Evolutionary conservation across 148 eudicot species (phyloP).

Genomic region (Salicornia ramosissima): DNA sequence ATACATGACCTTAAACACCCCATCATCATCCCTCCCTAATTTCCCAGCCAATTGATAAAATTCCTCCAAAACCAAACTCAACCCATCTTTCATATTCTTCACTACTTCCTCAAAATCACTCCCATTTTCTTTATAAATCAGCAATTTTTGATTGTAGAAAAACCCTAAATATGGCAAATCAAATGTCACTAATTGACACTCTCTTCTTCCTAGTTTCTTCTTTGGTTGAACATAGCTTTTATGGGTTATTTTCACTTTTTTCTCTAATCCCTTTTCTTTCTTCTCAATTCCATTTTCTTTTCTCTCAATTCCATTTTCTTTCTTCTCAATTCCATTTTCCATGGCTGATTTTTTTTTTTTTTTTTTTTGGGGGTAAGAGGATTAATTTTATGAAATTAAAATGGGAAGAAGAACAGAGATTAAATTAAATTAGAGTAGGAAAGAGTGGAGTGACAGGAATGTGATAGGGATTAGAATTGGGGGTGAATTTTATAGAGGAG

Average conservation of each 20-base stretch:
- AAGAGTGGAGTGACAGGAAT: not conserved
- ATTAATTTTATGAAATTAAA: too few species aligned
- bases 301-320: too few species aligned
- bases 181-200: slow-evolving; percentile 80
- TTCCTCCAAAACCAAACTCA: slow-evolving; percentile 60
- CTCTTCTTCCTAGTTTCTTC: slow-evolving; percentile 52
- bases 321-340: slow-evolving; percentile 32
- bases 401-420: not conserved
- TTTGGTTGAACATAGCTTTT: slow-evolving; percentile 64
- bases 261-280: slow-evolving; percentile 4
- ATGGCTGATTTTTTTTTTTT: too few species aligned
- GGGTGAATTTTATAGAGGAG: slow-evolving; percentile 27
- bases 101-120: slow-evolving; percentile 42
- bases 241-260: slow-evolving; percentile 39
- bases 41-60: slow-evolving; percentile 82
- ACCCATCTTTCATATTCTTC: slow-evolving; percentile 60
- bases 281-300: slow-evolving; percentile 21
- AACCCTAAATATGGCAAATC: slow-evolving; percentile 91
- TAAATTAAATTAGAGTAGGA: not conserved
- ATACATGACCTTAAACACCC: slow-evolving; percentile 77
- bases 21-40: slow-evolving; percentile 71
- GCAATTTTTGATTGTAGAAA: slow-evolving; percentile 81
- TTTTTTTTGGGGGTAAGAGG: slow-evolving; percentile 2
- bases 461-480: not conserved
- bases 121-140: slow-evolving; percentile 54